A percentile compares a stretch with the other conserved stretches of the same genome.
Conservation (phyloP, 768 basidiomycete genomes). For the Lanmaoa rubissima region DNA sequence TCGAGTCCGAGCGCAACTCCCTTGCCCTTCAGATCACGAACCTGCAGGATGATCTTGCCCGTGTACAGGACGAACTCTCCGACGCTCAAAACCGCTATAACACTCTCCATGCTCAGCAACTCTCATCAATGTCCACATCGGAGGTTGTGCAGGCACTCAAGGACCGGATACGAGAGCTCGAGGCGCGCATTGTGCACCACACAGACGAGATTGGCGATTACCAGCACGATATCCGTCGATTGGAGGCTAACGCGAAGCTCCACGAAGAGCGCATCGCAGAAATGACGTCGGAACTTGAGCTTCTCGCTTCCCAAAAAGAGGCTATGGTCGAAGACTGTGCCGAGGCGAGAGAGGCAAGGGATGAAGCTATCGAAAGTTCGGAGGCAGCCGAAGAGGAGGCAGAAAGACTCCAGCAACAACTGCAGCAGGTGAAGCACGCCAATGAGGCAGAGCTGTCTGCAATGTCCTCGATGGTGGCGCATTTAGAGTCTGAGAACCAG, state of each 20-base stretch:
- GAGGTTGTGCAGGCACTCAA: slow-evolving; percentile 56
- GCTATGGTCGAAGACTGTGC: slow-evolving; percentile 86
- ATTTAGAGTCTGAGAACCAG: slow-evolving; percentile 36
- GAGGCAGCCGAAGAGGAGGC: slow-evolving; percentile 65
- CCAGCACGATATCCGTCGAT: slow-evolving; percentile 73
- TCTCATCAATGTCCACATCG: slow-evolving; percentile 57
- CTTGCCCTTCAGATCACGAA: slow-evolving; percentile 64
- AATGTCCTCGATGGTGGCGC: slow-evolving; percentile 39
- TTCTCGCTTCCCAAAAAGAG: slow-evolving; percentile 61
- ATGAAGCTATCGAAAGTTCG: slow-evolving; percentile 52
- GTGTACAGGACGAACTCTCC: slow-evolving; percentile 50
- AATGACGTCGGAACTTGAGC: slow-evolving; percentile 68
- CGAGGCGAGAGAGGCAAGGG: slow-evolving; percentile 69
- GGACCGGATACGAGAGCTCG: slow-evolving; percentile 67
- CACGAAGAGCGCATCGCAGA: slow-evolving; percentile 74
- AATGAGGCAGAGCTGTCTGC: slow-evolving; percentile 37
- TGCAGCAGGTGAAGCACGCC: slow-evolving; percentile 19
- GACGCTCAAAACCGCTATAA: slow-evolving; percentile 62
- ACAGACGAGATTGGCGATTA: slow-evolving; percentile 77
- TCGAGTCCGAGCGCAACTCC: slow-evolving; percentile 66
- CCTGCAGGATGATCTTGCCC: slow-evolving; percentile 55
- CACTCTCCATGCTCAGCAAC: slow-evolving; percentile 61
- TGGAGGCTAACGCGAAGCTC: slow-evolving; percentile 71
- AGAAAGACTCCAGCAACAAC: slow-evolving; percentile 41
- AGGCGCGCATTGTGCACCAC: slow-evolving; percentile 58